These are phyloP conservation scores for Lepiota brunneoincarnata DNA, from an alignment of 768 basidiomycete species.

Conservation along the genomic window DNA sequence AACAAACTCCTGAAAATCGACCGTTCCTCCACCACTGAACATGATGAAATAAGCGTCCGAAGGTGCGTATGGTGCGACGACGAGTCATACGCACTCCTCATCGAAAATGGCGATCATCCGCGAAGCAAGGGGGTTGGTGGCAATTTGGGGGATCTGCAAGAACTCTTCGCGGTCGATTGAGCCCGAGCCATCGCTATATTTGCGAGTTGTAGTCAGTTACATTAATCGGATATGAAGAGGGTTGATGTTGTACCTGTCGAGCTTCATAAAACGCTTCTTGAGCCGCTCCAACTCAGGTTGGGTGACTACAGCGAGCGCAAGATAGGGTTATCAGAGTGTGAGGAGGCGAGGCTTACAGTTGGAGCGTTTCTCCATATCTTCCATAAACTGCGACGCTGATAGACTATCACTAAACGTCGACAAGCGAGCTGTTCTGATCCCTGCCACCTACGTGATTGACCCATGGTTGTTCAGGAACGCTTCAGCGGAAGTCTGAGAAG, in stretches of 20 bases:
- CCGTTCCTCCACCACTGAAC: constrained; percentile 90
- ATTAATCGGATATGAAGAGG: neutral
- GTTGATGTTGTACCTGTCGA: constrained; percentile 65
- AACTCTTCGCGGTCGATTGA: constrained; percentile 99
- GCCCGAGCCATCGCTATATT: constrained; percentile 84
- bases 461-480: constrained; percentile 8
- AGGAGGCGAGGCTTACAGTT: constrained; percentile 76
- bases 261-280: constrained; percentile 99
- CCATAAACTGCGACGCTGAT: constrained; percentile 90
- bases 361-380: constrained; percentile 95
- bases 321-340: constrained; percentile 11
- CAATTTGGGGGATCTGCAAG: constrained; percentile 97
- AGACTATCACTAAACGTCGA: neutral
- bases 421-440: neutral
- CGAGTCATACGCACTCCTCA: constrained; percentile 77
- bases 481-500: too few relatives aligned
- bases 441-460: constrained; percentile 8
- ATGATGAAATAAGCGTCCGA: constrained; percentile 6
- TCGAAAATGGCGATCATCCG: constrained; percentile 99
- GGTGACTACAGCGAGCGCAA: constrained; percentile 62
- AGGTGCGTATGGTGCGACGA: neutral
- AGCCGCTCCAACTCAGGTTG: constrained; percentile 90
- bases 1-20: constrained; percentile 99
- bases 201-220: neutral
- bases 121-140: constrained; percentile 93